Percentiles rank a stretch among this genome's conserved stretches.
Evolutionary conservation across 768 basidiomycete species (phyloP).

Genomic region (Scleroderma citrinum): DNA sequence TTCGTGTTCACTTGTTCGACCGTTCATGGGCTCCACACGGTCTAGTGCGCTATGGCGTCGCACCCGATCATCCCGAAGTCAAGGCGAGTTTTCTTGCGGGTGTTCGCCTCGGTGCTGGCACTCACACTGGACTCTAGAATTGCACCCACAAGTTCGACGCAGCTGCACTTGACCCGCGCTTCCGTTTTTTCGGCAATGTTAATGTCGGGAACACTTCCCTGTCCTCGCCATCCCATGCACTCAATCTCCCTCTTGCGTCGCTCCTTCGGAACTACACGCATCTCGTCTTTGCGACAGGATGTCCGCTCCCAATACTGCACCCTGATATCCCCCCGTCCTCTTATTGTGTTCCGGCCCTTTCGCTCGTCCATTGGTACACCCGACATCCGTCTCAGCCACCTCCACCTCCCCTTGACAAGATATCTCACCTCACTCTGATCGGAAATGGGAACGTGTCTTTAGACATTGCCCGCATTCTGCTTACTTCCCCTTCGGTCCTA

Average conservation of each 20-base stretch:
- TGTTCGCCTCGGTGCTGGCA: slow-evolving; percentile 1
- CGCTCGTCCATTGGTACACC: slow-evolving; percentile 95
- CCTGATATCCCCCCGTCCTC: slow-evolving; percentile 41
- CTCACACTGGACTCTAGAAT: slow-evolving; percentile 55
- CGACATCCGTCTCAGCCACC: slow-evolving; percentile 68
- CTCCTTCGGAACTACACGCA: slow-evolving; percentile 76
- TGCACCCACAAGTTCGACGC: slow-evolving; percentile 93
- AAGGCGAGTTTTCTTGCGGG: slow-evolving; percentile 45
- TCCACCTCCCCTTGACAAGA: slow-evolving; percentile 58
- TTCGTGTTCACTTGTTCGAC: slow-evolving; percentile 85
- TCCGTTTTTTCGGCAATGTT: slow-evolving; percentile 91
- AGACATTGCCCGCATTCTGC: slow-evolving; percentile 85
- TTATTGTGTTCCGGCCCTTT: slow-evolving; percentile 66
- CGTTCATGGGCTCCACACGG: slow-evolving; percentile 93
- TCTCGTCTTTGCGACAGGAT: slow-evolving; percentile 83
- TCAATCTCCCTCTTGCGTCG: slow-evolving; percentile 52
- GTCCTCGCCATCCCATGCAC: slow-evolving; percentile 41
- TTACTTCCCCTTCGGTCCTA: slow-evolving; percentile 61
- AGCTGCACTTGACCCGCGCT: slow-evolving; percentile 70
- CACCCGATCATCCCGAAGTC: slow-evolving; percentile 97
- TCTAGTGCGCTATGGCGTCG: slow-evolving; percentile 91
- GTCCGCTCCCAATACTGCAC: slow-evolving; percentile 59
- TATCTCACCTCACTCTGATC: slow-evolving; percentile 73
- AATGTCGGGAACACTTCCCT: slow-evolving; percentile 39
- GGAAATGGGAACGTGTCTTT: slow-evolving; percentile 95